Evolutionary conservation across 495 filamentous ascomycete species (phyloP).

Genomic region (Penicillium tannophilum): DNA sequence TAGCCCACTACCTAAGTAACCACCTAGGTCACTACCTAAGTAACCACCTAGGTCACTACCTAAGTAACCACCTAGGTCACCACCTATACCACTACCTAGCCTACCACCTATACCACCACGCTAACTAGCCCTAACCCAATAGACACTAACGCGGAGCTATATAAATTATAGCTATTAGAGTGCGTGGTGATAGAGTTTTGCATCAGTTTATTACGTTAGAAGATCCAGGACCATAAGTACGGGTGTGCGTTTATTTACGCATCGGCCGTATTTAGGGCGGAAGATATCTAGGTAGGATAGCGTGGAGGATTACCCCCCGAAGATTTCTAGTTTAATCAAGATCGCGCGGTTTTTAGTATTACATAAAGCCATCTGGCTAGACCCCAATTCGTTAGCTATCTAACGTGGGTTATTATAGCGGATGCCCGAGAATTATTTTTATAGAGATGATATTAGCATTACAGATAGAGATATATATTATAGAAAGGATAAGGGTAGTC

Average conservation of each 20-base stretch:
- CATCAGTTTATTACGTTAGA: neutral
- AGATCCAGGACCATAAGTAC: neutral
- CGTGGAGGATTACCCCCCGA: neutral
- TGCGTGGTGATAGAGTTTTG: neutral
- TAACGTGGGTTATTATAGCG: neutral
- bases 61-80: too few relatives aligned
- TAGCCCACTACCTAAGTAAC: too few relatives aligned
- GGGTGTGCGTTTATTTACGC: neutral
- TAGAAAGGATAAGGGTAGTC: neutral
- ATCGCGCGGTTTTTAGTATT: neutral
- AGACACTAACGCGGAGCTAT: neutral
- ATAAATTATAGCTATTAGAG: neutral
- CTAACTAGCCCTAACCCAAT: neutral
- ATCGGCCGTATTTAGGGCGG: neutral
- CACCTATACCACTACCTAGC: too few relatives aligned
- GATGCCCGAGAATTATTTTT: neutral
- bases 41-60: too few relatives aligned
- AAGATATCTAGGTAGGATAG: neutral
- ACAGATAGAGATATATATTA: neutral
- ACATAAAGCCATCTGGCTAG: neutral
- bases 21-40: too few relatives aligned
- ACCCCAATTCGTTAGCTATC: neutral
- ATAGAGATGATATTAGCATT: neutral
- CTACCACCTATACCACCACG: too few relatives aligned
- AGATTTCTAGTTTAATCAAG: neutral